Evolutionary conservation across 2,329 filamentous ascomycete genomes (phyloP).

Genomic region (Sclerotinia minor): DNA sequence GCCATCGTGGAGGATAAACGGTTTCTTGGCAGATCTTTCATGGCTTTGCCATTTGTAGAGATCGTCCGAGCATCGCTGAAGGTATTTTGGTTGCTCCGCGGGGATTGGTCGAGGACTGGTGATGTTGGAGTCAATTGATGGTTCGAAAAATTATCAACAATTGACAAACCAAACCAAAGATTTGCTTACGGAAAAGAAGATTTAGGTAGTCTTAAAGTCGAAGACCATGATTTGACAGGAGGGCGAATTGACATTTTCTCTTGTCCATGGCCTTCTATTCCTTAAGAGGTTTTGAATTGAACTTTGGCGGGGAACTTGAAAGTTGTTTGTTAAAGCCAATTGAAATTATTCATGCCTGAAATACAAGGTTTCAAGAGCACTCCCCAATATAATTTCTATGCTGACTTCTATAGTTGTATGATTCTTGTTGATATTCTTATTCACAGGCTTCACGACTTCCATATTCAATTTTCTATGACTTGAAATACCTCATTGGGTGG

Average conservation of each 20-base stretch:
- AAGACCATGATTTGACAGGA: slow-evolving; percentile 63
- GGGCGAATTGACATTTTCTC: slow-evolving; percentile 38
- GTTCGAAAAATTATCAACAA: slow-evolving; percentile 20
- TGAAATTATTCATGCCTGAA: neutral
- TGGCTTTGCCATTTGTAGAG: slow-evolving; percentile 81
- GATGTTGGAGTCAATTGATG: slow-evolving; percentile 23
- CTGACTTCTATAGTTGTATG: neutral
- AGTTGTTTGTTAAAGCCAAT: too few relatives aligned
- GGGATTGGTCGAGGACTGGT: slow-evolving; percentile 43
- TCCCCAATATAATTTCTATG: neutral
- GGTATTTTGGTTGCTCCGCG: slow-evolving; percentile 55
- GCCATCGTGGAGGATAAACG: slow-evolving; percentile 89
- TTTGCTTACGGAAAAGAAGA: slow-evolving; percentile 66
- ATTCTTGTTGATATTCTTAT: neutral
- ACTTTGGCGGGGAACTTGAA: neutral
- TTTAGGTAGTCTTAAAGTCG: slow-evolving; percentile 73
- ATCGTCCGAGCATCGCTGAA: slow-evolving; percentile 78
- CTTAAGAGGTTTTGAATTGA: neutral
- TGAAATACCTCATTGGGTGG: neutral
- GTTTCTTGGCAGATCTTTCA: slow-evolving; percentile 42
- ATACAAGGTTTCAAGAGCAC: neutral
- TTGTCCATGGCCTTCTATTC: slow-evolving; percentile 26
- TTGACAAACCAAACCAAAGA: slow-evolving; percentile 24
- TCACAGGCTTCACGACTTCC: neutral
- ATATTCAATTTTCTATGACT: neutral